phyloP scores from a whole-genome alignment of 2,329 filamentous ascomycete species.

The Diplodia corticola region DNA sequence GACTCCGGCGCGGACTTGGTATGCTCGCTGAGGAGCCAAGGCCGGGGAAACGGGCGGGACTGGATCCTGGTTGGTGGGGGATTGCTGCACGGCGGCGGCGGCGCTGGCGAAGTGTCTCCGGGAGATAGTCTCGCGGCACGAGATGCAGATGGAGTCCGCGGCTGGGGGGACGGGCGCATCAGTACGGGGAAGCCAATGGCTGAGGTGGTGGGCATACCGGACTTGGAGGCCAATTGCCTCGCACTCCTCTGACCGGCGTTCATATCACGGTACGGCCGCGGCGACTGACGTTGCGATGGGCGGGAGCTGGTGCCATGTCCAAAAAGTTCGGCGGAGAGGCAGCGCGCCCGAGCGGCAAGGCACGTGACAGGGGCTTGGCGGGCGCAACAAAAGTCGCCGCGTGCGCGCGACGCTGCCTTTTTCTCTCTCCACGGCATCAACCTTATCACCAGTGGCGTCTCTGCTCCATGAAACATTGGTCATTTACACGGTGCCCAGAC shows the following conservation, averaged over 20 bases:
- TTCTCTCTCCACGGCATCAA: constrained; percentile 63
- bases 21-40: constrained; percentile 46
- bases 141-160: constrained; percentile 48
- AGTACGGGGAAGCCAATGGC: constrained; percentile 19
- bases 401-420: constrained; percentile 24
- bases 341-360: constrained; percentile 29
- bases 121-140: constrained; percentile 46
- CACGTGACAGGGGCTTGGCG: constrained; percentile 24
- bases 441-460: constrained; percentile 89
- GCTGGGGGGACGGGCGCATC: constrained; percentile 31
- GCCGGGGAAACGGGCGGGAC: constrained; percentile 35
- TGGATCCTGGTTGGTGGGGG: constrained; percentile 28
- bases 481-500: constrained; percentile 90
- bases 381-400: constrained; percentile 29
- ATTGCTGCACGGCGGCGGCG: constrained; percentile 39
- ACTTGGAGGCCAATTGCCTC: constrained; percentile 44
- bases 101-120: constrained; percentile 38
- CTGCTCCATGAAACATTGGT: constrained; percentile 67
- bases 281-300: constrained; percentile 19
- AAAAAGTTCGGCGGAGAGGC: constrained; percentile 27
- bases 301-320: constrained; percentile 18
- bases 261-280: constrained; percentile 35
- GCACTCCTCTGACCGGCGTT: constrained; percentile 48
- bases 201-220: constrained; percentile 35
- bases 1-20: constrained; percentile 61